Evolutionary conservation across 371 early-diverging fungal species (phyloP), one percentile per base, ranked within the genome.

Genomic region (Zopfochytrium polystomum): DNA sequence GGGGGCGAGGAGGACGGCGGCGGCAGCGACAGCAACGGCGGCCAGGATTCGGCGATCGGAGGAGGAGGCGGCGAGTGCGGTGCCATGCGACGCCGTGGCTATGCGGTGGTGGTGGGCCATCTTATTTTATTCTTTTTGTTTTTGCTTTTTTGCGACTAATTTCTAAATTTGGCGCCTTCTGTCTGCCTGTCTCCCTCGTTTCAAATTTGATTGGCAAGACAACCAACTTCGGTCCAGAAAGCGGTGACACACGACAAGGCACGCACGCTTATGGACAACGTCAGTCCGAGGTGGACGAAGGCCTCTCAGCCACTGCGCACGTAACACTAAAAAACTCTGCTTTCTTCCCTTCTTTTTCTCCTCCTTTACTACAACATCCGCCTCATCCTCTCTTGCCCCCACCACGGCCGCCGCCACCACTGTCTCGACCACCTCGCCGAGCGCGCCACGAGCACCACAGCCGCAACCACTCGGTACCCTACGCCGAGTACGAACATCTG

Each of bases 391-490:
- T 18, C 9, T 30, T 23, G 44, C 54, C 29, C 42, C 38, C 18
- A 29, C 48, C 11, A 6, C 29, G 23, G 27, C 27, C 44, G 64
- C 42, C 6, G 33, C 51, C 15, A 29, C 46, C 44, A 50, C 63
- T 57, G 64, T 67, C 35, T 65, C 46, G 23, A 60, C 56, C n/a
- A 58, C 61, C 32, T 63, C 67, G 18, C 42, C 31, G 22, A 63
- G 43, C 25, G 67, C 56, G 1, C 64, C 67, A 2, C 67, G 60
- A 4, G 63, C 56, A 43, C 63, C 67, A 45, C n/a, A n/a, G n/a
- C n/a, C 27, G 52, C 51, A 9, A 60, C 11, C n/a, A 52, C 25
- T 15, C 60, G 60, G 29, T 60, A 60, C 18, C 1, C 51, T 11
- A 60, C 30, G 4, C 52, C 60, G 4, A 60, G 23, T 2, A 20